Evolutionary conservation across 176 grass and related monocot species (phyloP).

Genomic region (Echinochloa phyllopogon): DNA sequence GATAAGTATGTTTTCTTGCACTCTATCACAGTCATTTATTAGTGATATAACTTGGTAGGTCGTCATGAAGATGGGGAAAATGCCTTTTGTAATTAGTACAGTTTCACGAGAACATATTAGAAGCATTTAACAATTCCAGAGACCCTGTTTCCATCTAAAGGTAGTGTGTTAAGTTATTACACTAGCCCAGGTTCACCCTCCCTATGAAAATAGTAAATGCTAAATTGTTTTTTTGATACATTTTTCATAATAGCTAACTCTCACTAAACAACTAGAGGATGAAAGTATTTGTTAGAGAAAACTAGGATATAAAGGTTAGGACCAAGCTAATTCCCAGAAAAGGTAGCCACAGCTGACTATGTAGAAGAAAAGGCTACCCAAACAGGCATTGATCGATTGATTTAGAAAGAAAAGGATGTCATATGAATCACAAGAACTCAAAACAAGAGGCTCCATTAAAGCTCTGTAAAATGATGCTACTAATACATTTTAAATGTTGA

Average conservation of each 20-base stretch:
- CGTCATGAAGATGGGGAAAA: background rate
- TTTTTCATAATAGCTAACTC: background rate
- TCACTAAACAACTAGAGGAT: background rate
- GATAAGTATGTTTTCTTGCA: background rate
- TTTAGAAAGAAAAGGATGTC: constrained; percentile 12
- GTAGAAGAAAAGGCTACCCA: background rate
- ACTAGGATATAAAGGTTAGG: background rate
- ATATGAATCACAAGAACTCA: constrained; percentile 9
- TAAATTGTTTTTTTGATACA: background rate
- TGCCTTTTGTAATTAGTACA: constrained; percentile 10
- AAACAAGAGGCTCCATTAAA: background rate
- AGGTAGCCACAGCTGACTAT: background rate
- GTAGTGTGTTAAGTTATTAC: background rate
- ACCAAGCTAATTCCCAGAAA: background rate
- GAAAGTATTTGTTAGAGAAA: background rate
- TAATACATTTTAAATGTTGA: constrained; percentile 21
- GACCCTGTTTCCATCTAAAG: background rate
- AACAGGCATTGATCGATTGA: background rate
- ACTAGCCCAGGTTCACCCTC: background rate
- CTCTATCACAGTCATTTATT: background rate
- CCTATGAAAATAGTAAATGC: background rate
- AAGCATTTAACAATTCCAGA: background rate
- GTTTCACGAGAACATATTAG: background rate
- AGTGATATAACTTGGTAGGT: background rate
- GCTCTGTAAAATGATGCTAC: background rate